Percentiles rank a stretch among this genome's conserved stretches.
Evolutionary conservation across 2,329 filamentous ascomycete species (phyloP).

Genomic region (Fusarium duplospermum): DNA sequence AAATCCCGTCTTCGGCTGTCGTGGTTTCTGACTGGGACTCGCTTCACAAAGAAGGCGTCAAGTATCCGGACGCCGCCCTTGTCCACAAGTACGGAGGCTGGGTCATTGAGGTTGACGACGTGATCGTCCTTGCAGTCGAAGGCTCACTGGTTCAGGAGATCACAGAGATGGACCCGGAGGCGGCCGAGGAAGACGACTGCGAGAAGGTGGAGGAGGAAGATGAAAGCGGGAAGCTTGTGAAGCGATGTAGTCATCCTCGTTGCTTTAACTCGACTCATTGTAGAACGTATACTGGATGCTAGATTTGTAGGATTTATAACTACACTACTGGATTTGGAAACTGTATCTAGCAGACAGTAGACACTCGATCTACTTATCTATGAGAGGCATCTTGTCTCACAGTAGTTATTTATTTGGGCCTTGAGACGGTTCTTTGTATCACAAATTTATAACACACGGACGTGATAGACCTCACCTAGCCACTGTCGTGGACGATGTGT

Average conservation of each 20-base stretch:
- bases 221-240: neutral
- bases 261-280: neutral
- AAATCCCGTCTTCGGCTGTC: neutral
- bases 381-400: neutral
- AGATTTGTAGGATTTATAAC: neutral
- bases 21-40: neutral
- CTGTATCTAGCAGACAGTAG: neutral
- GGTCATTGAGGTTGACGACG: neutral
- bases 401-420: neutral
- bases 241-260: neutral
- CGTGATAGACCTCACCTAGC: no score
- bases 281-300: neutral
- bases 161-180: neutral
- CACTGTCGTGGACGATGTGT: no score
- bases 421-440: neutral
- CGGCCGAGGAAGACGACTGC: neutral
- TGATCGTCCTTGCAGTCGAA: neutral
- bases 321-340: neutral
- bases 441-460: no score
- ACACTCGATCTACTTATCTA: neutral
- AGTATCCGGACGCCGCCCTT: neutral
- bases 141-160: neutral
- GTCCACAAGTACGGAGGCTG: neutral
- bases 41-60: neutral
- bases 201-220: neutral